Evolutionary conservation across 805 yeast genomes (phyloP).

Genomic region (Zygoascus bituminiphila): DNA sequence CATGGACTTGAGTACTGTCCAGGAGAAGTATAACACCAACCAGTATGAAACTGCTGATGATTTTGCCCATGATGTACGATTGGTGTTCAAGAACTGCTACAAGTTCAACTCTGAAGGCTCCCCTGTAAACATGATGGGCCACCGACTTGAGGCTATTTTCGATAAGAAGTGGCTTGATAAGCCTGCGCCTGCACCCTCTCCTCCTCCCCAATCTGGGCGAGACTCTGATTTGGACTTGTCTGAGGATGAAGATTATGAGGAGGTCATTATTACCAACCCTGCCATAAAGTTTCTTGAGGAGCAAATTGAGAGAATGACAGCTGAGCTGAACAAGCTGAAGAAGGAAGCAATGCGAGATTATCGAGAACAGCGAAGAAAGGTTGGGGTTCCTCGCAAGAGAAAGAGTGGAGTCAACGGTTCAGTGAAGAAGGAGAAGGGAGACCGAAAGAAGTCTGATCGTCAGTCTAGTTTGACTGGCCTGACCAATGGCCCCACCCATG

Average conservation of each 20-base stretch:
- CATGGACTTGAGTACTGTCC: conserved; percentile 88
- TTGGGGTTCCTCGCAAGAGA: conserved; percentile 34
- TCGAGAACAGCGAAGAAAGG: conserved; percentile 44
- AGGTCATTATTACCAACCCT: conserved; percentile 66
- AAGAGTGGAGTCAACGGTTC: conserved; percentile 15
- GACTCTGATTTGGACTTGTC: conserved; percentile 36
- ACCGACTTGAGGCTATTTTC: conserved; percentile 76
- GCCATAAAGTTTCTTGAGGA: conserved; percentile 85
- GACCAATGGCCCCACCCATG: conserved; percentile 30
- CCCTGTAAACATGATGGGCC: conserved; percentile 94
- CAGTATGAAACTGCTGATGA: conserved; percentile 84
- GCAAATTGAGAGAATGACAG: conserved; percentile 77
- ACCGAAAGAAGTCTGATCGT: conserved; percentile 14
- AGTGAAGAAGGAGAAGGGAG: conserved; percentile 7
- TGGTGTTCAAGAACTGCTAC: conserved; percentile 85
- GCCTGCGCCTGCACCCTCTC: conserved; percentile 62
- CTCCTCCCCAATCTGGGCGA: conserved; percentile 36
- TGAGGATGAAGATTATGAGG: conserved; percentile 28
- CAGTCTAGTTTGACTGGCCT: conserved; percentile 12
- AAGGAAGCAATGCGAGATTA: conserved; percentile 33
- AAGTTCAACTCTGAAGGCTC: conserved; percentile 94
- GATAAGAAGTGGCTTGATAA: conserved; percentile 82
- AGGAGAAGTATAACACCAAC: conserved; percentile 71
- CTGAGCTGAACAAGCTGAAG: conserved; percentile 75
- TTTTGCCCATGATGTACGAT: conserved; percentile 72